Evolutionary conservation across 2,329 filamentous ascomycete genomes (phyloP), one percentile per base, ranked within the genome.

Genomic region (Venturiaceae sp.): DNA sequence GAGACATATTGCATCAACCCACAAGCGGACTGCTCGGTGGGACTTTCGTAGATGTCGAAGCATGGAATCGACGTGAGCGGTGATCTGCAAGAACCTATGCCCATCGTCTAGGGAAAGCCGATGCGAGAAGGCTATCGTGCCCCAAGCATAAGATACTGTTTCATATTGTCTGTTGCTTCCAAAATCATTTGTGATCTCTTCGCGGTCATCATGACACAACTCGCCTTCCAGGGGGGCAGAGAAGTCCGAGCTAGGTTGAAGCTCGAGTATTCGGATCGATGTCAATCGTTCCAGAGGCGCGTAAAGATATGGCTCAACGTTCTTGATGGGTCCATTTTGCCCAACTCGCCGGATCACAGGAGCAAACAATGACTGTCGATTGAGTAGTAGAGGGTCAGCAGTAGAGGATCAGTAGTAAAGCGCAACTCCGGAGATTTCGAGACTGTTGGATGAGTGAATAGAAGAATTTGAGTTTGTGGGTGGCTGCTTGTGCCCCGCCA

Each of bases 1-100:
- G n/a, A 55, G 23, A 55, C 53, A 37, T 9, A 55, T 36, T 8
- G 33, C 33, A 39, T 55, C 53, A 16, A 55, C 33, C 53, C 53
- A 55, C 16, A 55, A 16, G 5, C 33, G 33, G 2, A 36, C 28
- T 23, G 13, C n/a, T 32, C 47, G 8, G 19, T 53, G 32, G 7
- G 3, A 2, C 32, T 53, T 53, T 14, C 47, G 5, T 6, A 53
- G 28, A 33, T 53, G 47, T n/a, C 47, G 23, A 21, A 53, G 13
- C 28, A 53, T 53, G 5, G 32, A 32, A 33, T 53, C 47, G 6
- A 53, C 47, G 19, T 32, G 19, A 13, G 5, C 28, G 19, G 47
- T 53, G 11, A 33, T 33, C 26, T 53, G 19, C 28, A 34, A 34
- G 7, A 26, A 19, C 23, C 21, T 5, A 28, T 33, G 5, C 28